phyloP scores from a whole-genome alignment of 192 early-diverging fungal species.

The Umbelopsis sp. region DNA sequence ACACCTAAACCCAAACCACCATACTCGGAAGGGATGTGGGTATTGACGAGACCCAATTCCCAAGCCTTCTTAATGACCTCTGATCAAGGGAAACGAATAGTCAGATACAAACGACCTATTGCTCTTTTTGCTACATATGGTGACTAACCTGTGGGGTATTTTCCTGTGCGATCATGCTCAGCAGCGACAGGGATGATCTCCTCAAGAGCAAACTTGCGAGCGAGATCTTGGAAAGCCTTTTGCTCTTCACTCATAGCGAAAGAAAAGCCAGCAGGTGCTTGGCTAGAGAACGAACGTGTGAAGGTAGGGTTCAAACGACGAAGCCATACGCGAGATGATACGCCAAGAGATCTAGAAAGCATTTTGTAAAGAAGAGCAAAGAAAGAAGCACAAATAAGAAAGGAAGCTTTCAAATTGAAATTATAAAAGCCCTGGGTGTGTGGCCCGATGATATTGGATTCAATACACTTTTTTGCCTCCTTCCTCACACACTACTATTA shows the following conservation, averaged over 20 bases:
- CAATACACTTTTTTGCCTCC: neutral
- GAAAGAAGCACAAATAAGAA: neutral
- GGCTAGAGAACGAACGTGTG: neutral
- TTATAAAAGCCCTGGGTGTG: no score
- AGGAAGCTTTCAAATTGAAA: neutral
- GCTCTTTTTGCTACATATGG: neutral
- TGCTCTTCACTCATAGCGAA: constrained; percentile 86
- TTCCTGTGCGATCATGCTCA: constrained; percentile 91
- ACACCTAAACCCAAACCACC: constrained; percentile 90
- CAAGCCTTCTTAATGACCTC: constrained; percentile 86
- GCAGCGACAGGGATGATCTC: constrained; percentile 91
- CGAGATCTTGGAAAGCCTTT: constrained; percentile 83
- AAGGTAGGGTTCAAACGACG: neutral
- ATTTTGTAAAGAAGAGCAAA: constrained; percentile 1
- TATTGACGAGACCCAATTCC: constrained; percentile 93
- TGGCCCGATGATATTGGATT: no score
- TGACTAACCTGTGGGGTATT: constrained; percentile 72
- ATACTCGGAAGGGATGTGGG: constrained; percentile 82
- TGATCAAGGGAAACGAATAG: neutral
- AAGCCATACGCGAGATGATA: neutral
- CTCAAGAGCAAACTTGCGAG: constrained; percentile 86
- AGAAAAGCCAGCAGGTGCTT: constrained; percentile 20
- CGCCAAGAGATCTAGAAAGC: neutral
- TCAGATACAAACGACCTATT: neutral
- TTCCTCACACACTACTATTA: neutral